phyloP scores from a whole-genome alignment of 257 asterid species.

The Fraxinus cuspidata region DNA sequence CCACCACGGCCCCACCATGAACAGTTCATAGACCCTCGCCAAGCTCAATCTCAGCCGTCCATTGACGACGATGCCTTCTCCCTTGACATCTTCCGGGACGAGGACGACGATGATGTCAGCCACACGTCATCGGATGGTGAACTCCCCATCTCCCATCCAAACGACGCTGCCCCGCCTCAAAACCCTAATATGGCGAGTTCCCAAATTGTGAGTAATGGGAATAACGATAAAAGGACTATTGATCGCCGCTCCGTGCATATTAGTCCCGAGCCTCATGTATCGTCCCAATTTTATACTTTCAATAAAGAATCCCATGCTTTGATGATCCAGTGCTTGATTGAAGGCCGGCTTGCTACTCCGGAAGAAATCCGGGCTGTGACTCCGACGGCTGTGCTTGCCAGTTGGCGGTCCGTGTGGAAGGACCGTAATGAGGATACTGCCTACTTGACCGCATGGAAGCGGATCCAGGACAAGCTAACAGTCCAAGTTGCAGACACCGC shows the following conservation, averaged over 20 bases:
- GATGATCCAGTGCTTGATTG: slow-evolving; percentile 73
- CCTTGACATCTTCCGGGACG: slow-evolving; percentile 72
- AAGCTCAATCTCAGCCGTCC: slow-evolving; percentile 47
- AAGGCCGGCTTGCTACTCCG: slow-evolving; percentile 72
- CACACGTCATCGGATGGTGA: slow-evolving; percentile 80
- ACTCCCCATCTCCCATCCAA: slow-evolving; percentile 39
- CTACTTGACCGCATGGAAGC: slow-evolving; percentile 91
- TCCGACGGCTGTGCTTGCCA: slow-evolving; percentile 64
- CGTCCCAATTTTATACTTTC: slow-evolving; percentile 95
- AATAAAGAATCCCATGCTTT: slow-evolving; percentile 75
- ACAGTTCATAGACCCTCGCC: slow-evolving; percentile 49
- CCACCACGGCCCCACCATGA: slow-evolving; percentile 47
- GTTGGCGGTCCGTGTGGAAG: slow-evolving; percentile 98
- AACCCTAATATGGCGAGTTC: slow-evolving; percentile 58
- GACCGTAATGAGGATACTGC: slow-evolving; percentile 98
- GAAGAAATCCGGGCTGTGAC: slow-evolving; percentile 89
- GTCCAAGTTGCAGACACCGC: slow-evolving; percentile 41
- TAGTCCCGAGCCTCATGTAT: slow-evolving; percentile 74
- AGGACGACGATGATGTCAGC: slow-evolving; percentile 77
- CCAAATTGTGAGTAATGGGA: neutral
- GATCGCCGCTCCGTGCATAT: slow-evolving; percentile 35
- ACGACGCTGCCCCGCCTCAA: slow-evolving; percentile 32
- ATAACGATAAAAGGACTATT: slow-evolving; percentile 27
- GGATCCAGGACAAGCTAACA: slow-evolving; percentile 91
- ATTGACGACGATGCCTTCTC: slow-evolving; percentile 67